Evolutionary conservation across 179 eudicot species (phyloP).

Genomic region (Silene coronaria): DNA sequence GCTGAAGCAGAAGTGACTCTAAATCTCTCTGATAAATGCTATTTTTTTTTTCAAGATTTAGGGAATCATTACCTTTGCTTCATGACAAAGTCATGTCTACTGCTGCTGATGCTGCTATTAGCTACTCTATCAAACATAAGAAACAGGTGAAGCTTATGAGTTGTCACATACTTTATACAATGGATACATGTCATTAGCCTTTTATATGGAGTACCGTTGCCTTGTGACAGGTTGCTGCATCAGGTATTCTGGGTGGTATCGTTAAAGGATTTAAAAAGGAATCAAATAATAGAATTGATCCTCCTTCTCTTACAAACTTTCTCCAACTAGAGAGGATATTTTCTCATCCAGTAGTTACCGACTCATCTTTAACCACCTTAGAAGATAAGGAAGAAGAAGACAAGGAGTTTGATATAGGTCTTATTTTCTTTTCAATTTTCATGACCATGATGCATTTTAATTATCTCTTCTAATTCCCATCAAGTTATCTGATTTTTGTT

Average conservation of each 20-base stretch:
- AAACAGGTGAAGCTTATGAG: slow-evolving; percentile 40
- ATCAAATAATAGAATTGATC: slow-evolving; percentile 18
- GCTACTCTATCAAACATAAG: slow-evolving; percentile 40
- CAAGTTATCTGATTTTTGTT: slow-evolving; percentile 5
- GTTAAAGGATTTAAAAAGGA: slow-evolving; percentile 55
- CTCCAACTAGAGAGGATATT: slow-evolving; percentile 49
- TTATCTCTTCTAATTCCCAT: not conserved
- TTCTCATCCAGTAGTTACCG: slow-evolving; percentile 38
- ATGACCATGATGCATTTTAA: slow-evolving; percentile 2
- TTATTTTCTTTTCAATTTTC: slow-evolving; percentile 7
- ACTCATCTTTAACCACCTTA: slow-evolving; percentile 22
- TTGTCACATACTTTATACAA: slow-evolving; percentile 3
- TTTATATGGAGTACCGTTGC: slow-evolving; percentile 18
- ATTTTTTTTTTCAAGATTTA: slow-evolving; percentile 34
- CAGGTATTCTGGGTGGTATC: slow-evolving; percentile 52
- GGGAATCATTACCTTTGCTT: slow-evolving; percentile 60
- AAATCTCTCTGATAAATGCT: slow-evolving; percentile 2
- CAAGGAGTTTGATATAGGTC: slow-evolving; percentile 65
- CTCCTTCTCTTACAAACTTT: slow-evolving; percentile 31
- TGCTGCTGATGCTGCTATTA: slow-evolving; percentile 63
- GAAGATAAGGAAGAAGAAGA: slow-evolving; percentile 32
- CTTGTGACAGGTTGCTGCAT: slow-evolving; percentile 40
- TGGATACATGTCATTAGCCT: not conserved
- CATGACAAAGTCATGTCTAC: slow-evolving; percentile 85
- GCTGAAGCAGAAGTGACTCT: slow-evolving; percentile 1